These are phyloP conservation scores for Plicaturopsis crispa DNA, from an alignment of 768 basidiomycete species.

Conservation along the genomic window DNA sequence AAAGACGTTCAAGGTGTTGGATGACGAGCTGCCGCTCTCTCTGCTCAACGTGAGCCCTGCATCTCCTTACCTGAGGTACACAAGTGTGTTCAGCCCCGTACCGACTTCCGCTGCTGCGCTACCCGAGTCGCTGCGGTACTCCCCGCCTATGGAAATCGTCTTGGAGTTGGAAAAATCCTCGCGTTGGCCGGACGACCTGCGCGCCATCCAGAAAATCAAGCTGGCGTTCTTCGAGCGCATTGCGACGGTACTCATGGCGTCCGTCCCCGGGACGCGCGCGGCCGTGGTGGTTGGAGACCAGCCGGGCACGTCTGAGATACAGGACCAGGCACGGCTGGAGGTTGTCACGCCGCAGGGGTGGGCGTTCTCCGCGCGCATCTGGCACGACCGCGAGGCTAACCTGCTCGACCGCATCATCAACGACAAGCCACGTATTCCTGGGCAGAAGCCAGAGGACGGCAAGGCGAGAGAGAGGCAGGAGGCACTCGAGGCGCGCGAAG, in stretches of 20 bases:
- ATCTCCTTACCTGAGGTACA: slow-evolving; percentile 74
- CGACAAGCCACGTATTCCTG: slow-evolving; percentile 20
- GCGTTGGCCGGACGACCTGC: slow-evolving; percentile 91
- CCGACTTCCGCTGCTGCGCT: slow-evolving; percentile 39
- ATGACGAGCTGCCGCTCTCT: slow-evolving; percentile 66
- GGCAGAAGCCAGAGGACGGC: slow-evolving; percentile 21
- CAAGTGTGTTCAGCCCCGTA: slow-evolving; percentile 74
- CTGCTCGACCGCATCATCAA: slow-evolving; percentile 66
- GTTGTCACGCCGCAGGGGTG: slow-evolving; percentile 76
- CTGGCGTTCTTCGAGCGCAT: slow-evolving; percentile 85
- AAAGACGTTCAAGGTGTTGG: slow-evolving; percentile 65
- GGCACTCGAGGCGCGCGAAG: slow-evolving; percentile 47
- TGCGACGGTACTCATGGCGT: slow-evolving; percentile 53
- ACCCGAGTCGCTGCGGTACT: slow-evolving; percentile 54
- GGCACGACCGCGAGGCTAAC: slow-evolving; percentile 79
- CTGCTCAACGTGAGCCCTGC: slow-evolving; percentile 70
- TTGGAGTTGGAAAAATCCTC: slow-evolving; percentile 91
- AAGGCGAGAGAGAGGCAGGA: slow-evolving; percentile 43
- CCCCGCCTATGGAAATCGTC: slow-evolving; percentile 64
- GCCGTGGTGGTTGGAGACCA: slow-evolving; percentile 52
- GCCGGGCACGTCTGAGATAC: slow-evolving; percentile 39
- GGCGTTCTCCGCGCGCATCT: slow-evolving; percentile 80
- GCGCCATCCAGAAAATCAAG: slow-evolving; percentile 90
- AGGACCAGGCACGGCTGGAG: slow-evolving; percentile 69
- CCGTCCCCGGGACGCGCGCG: slow-evolving; percentile 43